Evolutionary conservation across 495 filamentous ascomycete species (phyloP), one percentile per base, ranked within the genome.

Genomic region (Antarctomyces pellizariae): DNA sequence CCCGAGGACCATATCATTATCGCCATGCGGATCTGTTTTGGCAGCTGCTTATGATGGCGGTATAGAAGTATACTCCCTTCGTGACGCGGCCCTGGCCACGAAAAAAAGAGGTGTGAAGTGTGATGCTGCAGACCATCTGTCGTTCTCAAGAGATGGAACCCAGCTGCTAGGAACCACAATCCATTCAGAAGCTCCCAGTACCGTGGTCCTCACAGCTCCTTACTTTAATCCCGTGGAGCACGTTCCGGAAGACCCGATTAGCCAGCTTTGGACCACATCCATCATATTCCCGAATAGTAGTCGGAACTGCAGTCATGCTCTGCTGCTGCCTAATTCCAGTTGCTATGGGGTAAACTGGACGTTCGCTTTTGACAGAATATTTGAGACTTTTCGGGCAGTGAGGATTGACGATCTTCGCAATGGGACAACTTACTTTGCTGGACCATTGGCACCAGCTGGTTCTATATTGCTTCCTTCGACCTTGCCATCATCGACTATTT

Each of bases 11-110:
- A 71, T 92, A 33, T 67, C 71, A 5, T 53, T 92, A 13, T 82
- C 78, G 1, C 80, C 80, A 1, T 71, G 67, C 25, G 80, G 78
- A 12, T 60, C 67, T 22, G 75, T 90, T 11, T 53, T 91, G 32
- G 82, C 79, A 13, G 69, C 79, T n/a, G 78, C 77, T 7, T 90
- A 77, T 50, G 66, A 76, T 37, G 74, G 75, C 16, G 75, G 73
- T 8, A 80, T 92, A 32, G 82, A 91, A 39, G 75, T 92, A 1
- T 67, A 80, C 24, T 71, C 79, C 4, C 47, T 90, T 11, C 67
- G 62, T 18, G 53, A 67, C 6, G 59, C 53, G 18, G 67, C 63
- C 5, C 36, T 71, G 10, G 53, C 64, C 11, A 74, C 71, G 3
- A 67, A 82, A 32, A 53, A 75, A 33, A 60, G 82, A 37, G 67